These are phyloP conservation scores for Salix exigua DNA, from an alignment of 345 rosid genomes.

Conservation along the genomic window DNA sequence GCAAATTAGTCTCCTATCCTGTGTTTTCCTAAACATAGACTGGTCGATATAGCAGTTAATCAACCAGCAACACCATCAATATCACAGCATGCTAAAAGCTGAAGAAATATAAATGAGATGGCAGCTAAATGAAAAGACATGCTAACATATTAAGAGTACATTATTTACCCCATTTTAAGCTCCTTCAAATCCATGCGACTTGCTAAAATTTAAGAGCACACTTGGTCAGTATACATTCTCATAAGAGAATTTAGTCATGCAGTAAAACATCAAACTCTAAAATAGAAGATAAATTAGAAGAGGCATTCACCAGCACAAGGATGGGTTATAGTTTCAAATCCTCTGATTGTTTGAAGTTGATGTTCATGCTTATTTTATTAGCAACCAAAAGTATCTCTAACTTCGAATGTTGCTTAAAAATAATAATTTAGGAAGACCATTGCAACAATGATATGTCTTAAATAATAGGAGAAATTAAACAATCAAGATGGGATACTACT, in stretches of 20 bases:
- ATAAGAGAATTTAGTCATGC: slow-evolving; percentile 12
- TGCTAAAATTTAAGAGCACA: slow-evolving; percentile 38
- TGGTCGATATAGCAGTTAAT: not conserved
- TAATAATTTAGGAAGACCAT: no score
- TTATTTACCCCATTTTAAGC: slow-evolving; percentile 81
- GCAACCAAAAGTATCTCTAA: no score
- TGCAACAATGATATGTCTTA: no score
- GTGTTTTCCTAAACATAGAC: no score
- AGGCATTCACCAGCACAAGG: slow-evolving; percentile 47
- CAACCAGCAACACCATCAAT: not conserved
- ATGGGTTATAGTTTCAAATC: no score
- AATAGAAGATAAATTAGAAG: slow-evolving; percentile 16
- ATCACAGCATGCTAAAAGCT: not conserved
- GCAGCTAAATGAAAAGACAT: not conserved
- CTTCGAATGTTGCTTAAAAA: no score
- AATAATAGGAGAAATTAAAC: no score
- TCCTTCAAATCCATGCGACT: slow-evolving; percentile 77
- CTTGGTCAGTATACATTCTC: slow-evolving; percentile 32
- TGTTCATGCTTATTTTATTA: no score
- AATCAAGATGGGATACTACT: no score
- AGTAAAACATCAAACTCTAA: slow-evolving; percentile 22
- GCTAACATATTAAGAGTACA: not conserved
- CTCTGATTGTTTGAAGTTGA: no score
- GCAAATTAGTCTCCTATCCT: no score
- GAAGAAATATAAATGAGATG: not conserved